Percentiles rank a stretch among this genome's conserved stretches.
Conservation (phyloP, 768 basidiomycete genomes). For the Vararia minispora region DNA sequence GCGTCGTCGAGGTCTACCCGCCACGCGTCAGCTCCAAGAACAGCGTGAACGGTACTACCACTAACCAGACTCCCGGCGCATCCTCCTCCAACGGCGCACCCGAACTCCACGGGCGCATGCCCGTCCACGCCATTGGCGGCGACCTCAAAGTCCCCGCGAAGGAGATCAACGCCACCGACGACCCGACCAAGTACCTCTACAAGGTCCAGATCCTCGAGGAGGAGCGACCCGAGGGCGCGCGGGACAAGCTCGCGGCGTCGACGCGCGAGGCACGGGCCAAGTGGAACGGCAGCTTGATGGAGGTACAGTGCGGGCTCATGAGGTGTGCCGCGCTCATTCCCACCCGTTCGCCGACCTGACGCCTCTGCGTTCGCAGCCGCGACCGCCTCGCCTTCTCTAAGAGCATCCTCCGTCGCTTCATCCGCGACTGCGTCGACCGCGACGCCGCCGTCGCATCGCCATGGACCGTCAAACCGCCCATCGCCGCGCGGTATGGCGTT, state of each 20-base stretch:
- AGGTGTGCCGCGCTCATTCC: constrained; percentile 39
- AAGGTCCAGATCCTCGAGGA: constrained; percentile 75
- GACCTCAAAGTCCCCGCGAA: constrained; percentile 70
- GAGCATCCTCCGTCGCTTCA: constrained; percentile 91
- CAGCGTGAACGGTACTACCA: constrained; percentile 5
- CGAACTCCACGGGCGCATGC: constrained; percentile 30
- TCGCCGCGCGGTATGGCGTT: constrained; percentile 80
- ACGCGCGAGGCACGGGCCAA: constrained; percentile 46
- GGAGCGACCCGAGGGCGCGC: constrained; percentile 52
- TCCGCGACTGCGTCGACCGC: constrained; percentile 90
- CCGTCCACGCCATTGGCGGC: constrained; percentile 57
- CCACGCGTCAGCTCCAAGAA: constrained; percentile 23
- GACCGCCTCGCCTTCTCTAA: constrained; percentile 95
- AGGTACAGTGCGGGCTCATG: constrained; percentile 71
- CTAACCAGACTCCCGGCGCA: constrained; percentile 15
- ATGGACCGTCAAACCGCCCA: constrained; percentile 84
- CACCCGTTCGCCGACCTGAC: neutral
- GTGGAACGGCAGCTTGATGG: constrained; percentile 69
- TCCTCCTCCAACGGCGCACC: constrained; percentile 28
- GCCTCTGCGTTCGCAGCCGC: constrained; percentile 41
- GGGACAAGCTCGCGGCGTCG: constrained; percentile 44
- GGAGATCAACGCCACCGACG: constrained; percentile 60
- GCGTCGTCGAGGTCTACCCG: constrained; percentile 68
- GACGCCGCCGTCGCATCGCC: constrained; percentile 89
- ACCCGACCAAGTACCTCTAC: constrained; percentile 78